phyloP scores from a whole-genome alignment of 768 basidiomycete genomes.

The Boletus rubescentipes region DNA sequence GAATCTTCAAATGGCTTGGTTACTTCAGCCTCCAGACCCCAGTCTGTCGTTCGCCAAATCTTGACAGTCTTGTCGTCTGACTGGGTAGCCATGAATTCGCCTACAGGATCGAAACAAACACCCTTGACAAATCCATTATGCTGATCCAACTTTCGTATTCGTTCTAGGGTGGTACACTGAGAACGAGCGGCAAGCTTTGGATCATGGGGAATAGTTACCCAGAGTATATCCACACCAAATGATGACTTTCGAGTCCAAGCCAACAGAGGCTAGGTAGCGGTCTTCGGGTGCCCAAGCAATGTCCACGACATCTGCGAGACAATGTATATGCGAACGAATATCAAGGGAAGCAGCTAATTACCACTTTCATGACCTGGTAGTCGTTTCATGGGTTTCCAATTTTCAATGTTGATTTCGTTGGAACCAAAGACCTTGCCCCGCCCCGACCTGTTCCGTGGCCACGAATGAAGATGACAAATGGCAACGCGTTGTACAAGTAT shows the following conservation, averaged over 20 bases:
- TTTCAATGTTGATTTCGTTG: slow-evolving; percentile 94
- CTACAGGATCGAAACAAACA: slow-evolving; percentile 98
- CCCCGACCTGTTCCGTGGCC: slow-evolving; percentile 52
- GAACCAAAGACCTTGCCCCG: slow-evolving; percentile 91
- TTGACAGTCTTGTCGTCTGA: slow-evolving; percentile 97
- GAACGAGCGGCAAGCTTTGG: background rate
- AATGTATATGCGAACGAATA: slow-evolving; percentile 4
- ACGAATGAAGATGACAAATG: slow-evolving; percentile 2
- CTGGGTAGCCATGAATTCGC: slow-evolving; percentile 96
- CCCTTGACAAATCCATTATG: slow-evolving; percentile 99
- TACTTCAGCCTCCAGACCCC: slow-evolving; percentile 82
- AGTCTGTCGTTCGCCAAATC: slow-evolving; percentile 94
- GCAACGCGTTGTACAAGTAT: background rate
- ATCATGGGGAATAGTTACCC: slow-evolving; percentile 46
- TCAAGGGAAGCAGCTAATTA: slow-evolving; percentile 34
- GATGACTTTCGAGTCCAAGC: slow-evolving; percentile 85
- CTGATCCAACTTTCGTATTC: slow-evolving; percentile 76
- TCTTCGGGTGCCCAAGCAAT: slow-evolving; percentile 95
- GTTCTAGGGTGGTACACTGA: slow-evolving; percentile 48
- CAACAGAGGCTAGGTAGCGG: slow-evolving; percentile 89
- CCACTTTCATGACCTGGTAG: slow-evolving; percentile 95
- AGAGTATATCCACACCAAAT: slow-evolving; percentile 95
- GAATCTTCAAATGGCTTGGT: slow-evolving; percentile 91
- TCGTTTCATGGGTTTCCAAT: slow-evolving; percentile 92
- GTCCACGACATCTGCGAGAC: slow-evolving; percentile 79